phyloP scores from a whole-genome alignment of 225 moss, liverwort and hornwort genomes.

The Climacium dendroides region DNA sequence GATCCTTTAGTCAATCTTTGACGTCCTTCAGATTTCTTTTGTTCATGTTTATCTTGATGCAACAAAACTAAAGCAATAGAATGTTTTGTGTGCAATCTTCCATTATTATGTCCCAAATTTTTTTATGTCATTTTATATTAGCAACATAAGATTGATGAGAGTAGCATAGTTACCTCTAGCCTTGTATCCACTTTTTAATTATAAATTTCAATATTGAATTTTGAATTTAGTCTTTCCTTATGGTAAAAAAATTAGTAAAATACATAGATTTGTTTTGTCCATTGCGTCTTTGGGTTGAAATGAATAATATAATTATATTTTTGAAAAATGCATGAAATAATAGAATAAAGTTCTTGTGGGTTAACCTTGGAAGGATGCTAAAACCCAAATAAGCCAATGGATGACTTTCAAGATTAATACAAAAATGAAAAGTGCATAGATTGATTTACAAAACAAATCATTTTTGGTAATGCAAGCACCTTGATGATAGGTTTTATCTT shows the following conservation, averaged over 20 bases:
- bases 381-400: fast-evolving
- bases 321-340: neutral
- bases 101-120: neutral
- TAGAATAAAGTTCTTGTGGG: fast-evolving
- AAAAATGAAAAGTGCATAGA: neutral
- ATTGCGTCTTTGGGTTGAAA: neutral
- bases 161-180: neutral
- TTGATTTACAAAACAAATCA: neutral
- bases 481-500: neutral
- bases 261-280: neutral
- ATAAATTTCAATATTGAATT: neutral
- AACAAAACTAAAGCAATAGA: neutral
- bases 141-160: neutral
- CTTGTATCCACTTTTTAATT: neutral
- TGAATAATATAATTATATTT: neutral
- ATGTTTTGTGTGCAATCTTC: neutral
- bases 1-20: neutral
- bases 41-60: neutral
- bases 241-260: neutral
- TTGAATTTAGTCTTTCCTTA: neutral
- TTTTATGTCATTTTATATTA: no score
- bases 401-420: no score
- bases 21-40: no score
- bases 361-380: neutral
- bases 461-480: neutral